Percentiles rank a stretch among this genome's conserved stretches.
These are phyloP conservation scores for Phaffia australis DNA, from an alignment of 768 basidiomycete genomes.

Conservation along the genomic window DNA sequence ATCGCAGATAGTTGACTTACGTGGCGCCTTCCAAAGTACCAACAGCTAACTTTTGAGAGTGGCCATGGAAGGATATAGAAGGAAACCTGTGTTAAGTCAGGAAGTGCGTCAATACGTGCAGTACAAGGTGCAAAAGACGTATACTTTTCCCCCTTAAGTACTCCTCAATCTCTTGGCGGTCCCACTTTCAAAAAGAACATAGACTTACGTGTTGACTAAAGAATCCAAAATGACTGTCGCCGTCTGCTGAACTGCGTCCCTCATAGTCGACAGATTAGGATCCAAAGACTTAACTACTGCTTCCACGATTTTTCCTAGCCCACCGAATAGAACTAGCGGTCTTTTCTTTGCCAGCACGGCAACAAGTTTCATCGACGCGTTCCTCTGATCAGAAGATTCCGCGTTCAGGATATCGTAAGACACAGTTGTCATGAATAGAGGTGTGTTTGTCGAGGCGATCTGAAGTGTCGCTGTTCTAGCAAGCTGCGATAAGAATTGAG, in stretches of 20 bases:
- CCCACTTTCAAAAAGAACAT: neutral
- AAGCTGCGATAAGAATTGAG: slow-evolving; percentile 52
- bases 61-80: slow-evolving; percentile 82
- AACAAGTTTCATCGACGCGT: slow-evolving; percentile 81
- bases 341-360: slow-evolving; percentile 91
- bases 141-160: too few relatives aligned
- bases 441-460: slow-evolving; percentile 70
- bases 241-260: slow-evolving; percentile 74
- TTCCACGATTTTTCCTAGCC: slow-evolving; percentile 75
- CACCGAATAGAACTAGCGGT: slow-evolving; percentile 71
- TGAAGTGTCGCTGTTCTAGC: slow-evolving; percentile 70
- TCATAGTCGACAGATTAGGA: slow-evolving; percentile 57
- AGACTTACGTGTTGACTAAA: slow-evolving; percentile 76
- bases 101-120: neutral
- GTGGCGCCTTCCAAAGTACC: slow-evolving; percentile 91
- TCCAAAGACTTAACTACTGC: slow-evolving; percentile 94
- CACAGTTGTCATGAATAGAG: slow-evolving; percentile 86
- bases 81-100: slow-evolving; percentile 53
- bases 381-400: slow-evolving; percentile 57
- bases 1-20: slow-evolving; percentile 9
- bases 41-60: slow-evolving; percentile 76
- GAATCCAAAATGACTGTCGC: slow-evolving; percentile 90
- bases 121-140: neutral
- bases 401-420: slow-evolving; percentile 72
- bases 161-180: neutral